Evolutionary conservation across 345 rosid genomes (phyloP), one percentile per base, ranked within the genome.

Genomic region (Acer saccharum): DNA sequence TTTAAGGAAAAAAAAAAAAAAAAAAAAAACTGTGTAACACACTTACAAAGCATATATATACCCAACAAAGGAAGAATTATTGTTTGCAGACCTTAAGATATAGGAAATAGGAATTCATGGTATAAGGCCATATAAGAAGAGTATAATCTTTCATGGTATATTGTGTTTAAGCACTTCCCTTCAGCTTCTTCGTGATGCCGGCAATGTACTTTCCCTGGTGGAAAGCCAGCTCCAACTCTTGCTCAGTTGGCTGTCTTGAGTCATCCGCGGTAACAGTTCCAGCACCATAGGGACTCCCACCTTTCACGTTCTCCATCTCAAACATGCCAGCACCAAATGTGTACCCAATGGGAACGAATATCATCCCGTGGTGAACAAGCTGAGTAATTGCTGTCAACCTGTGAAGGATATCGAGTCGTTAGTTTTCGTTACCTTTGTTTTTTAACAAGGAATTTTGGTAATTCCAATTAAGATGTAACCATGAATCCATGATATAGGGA

Each of bases 281-380:
- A 0, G 99, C 96, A 20, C 98, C 98, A 25, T 95, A 93, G 10
- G 99, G 99, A 63, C 93, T 95, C 69, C 99, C 99, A 1, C 99
- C 98, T 84, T 92, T 95, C 86, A 95, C 91, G 3, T 81, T 62
- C 86, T 93, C 95, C 98, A 94, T 93, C 92, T 93, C 98, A 2
- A 93, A 91, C 98, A 94, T 94, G 35, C 98, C 98, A 14, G 98
- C 98, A 3, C 98, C 98, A 66, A 94, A 94, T 41, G 98, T 94
- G 90, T 93, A 93, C 70, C 98, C 98, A 7, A 95, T 88, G 5
- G 99, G 99, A 12, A 95, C 94, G 79, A 89, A 95, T 17, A 95
- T 68, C 96, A 95, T 95, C 48, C 98, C 98, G 16, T 95, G 99
- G 90, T 95, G 99, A 32, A 91, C 99, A 71, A 95, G 91, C 81